Evolutionary conservation across 371 early-diverging fungal species (phyloP), one percentile per base, ranked within the genome.

Genomic region (Actinomortierella ambigua): DNA sequence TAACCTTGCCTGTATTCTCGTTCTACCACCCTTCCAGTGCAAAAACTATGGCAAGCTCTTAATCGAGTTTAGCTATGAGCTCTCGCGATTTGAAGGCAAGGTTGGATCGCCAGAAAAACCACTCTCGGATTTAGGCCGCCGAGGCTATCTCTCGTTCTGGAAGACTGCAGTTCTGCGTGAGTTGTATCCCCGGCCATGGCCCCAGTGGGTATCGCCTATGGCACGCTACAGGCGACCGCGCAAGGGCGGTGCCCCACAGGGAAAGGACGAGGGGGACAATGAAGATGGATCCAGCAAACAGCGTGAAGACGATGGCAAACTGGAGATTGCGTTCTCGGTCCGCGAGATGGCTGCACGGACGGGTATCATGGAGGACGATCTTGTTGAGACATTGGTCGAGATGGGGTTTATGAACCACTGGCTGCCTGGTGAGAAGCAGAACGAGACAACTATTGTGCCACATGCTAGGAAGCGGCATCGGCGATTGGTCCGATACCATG

Each of bases 91-190:
- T 48, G 96, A 98, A 57, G 86, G 87, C n/a, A 88, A 90, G 47
- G 86, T 92, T 17, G 96, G 97, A 34, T 92, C 94, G 0, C 95
- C 95, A 4, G 95, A 95, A 66, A 93, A 92, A 63, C 95, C 96
- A 23, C 67, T 95, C 15, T 91, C 91, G 7, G 89, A 85, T 46
- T 70, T 92, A 9, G 93, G 93, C 26, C 75, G 84, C 20, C 73
- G 89, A 8, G 85, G 87, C 59, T 95, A 91, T 58, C 77, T 81
- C 28, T 83, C 86, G 1, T 94, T 87, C 71, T 94, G 94, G 94
- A 78, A 83, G 34, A 82, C 86, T 8, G 82, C 87, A 3, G 78
- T 95, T 18, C 55, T 93, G 6, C 77, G 79, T n/a, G 76, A 78
- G 20, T 54, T 81, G 44, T 69, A 69, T 43, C 70, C 70, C 3